These are phyloP conservation scores for Trichosanthes cucumerina DNA, from an alignment of 306 rosid genomes.

Conservation along the genomic window DNA sequence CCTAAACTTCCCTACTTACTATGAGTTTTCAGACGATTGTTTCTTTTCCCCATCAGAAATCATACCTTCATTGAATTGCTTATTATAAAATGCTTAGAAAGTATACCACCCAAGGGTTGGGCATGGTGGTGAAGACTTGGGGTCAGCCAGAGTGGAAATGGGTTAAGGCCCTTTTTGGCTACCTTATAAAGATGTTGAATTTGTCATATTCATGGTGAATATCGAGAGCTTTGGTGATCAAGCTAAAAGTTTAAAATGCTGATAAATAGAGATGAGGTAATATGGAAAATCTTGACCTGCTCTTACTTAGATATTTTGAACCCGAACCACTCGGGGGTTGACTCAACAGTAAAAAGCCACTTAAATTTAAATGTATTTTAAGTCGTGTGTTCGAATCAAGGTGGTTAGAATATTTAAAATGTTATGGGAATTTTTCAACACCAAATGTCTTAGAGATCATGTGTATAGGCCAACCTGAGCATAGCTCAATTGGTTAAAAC, in stretches of 20 bases:
- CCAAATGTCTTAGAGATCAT: neutral
- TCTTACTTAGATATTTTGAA: neutral
- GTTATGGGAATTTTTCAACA: neutral
- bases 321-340: neutral
- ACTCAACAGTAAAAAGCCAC: neutral
- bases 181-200: neutral
- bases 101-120: neutral
- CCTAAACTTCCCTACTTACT: neutral
- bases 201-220: neutral
- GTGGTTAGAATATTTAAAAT: neutral
- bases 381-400: neutral
- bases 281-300: neutral
- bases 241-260: neutral
- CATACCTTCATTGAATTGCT: neutral
- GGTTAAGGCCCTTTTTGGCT: neutral
- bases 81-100: neutral
- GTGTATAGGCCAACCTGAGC: neutral
- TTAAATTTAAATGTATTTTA: neutral
- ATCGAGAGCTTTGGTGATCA: neutral
- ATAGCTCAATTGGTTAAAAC: neutral
- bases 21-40: neutral
- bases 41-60: neutral
- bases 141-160: neutral
- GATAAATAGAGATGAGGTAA: neutral
- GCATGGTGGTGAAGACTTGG: neutral